Base-by-base conservation (phyloP, 306 rosid species). In the Trifolium subterraneum region DNA sequence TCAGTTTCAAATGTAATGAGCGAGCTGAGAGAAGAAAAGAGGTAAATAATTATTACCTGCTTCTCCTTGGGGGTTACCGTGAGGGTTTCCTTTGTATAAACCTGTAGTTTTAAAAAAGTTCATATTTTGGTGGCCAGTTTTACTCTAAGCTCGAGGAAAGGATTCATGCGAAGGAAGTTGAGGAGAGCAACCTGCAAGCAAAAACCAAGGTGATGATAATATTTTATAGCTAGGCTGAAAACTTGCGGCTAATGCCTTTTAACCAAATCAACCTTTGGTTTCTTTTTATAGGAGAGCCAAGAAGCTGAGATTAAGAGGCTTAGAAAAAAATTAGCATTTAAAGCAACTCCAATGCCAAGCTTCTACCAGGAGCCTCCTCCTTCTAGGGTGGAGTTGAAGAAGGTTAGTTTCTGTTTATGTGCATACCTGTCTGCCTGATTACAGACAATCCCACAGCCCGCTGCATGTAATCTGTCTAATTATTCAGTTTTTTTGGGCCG, bases 91-190 rank as follows among this genome's bases (percentile, higher is more conserved):
- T 75, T 77, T 70, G 68, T 47, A 38, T 36, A 65, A 78, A 16
- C 23, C 60, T 54, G 4, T 50, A 25, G 41, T 61, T 77, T 27
- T 2, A n/a, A 47, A 35, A 56, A 41, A 58, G 22, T 44, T 45
- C 2, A 25, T 68, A 38, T 79, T 72, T 76, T 88, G 50, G 70
- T 78, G 80, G 80, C 73, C 92, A 95, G 99, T 95, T 92, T 83
- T 95, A 95, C 79, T 50, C 96, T 65, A 90, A 95, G 81, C 96
- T 95, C 7, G 99, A 92, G 88, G 99, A 95, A 82, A 95, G 89
- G 88, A 90, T 86, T 86, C 97, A 92, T 63, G 99, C 96, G 18
- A 95, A 90, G 89, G 98, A 95, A 84, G 85, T 72, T 63, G 99
- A 95, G 83, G 84, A 90, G 87, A 95, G 74, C 81, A 84, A 83